These are phyloP conservation scores for Arabidopsis hybrid DNA, from an alignment of 441 rosid species.

Conservation along the genomic window DNA sequence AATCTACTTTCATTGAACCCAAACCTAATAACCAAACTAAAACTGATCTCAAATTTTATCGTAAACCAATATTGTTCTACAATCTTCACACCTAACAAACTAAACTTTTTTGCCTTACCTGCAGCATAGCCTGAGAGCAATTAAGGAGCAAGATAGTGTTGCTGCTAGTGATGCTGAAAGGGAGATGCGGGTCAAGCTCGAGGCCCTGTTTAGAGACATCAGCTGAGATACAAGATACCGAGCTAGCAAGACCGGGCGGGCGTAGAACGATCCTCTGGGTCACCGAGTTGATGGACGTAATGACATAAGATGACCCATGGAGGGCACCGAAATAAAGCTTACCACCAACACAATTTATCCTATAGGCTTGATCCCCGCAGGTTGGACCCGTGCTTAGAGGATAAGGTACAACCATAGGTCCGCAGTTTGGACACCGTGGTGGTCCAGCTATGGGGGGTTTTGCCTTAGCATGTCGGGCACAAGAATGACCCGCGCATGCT, in stretches of 20 bases:
- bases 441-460: constrained; percentile 36
- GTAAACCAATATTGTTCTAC: neutral
- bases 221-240: constrained; percentile 43
- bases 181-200: constrained; percentile 48
- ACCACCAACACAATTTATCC: constrained; percentile 48
- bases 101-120: constrained; percentile 11
- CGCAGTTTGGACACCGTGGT: constrained; percentile 51
- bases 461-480: constrained; percentile 39
- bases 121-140: constrained; percentile 48
- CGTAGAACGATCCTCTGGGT: constrained; percentile 48
- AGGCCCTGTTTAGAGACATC: constrained; percentile 50
- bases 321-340: constrained; percentile 47
- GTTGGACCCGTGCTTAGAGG: constrained; percentile 50
- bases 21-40: neutral
- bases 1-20: constrained; percentile 20
- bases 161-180: constrained; percentile 53
- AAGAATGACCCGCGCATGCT: constrained; percentile 10
- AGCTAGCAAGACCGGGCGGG: constrained; percentile 44
- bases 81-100: neutral
- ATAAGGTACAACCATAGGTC: constrained; percentile 50
- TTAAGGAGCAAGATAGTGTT: constrained; percentile 54
- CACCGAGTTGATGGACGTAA: constrained; percentile 47
- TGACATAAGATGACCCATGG: constrained; percentile 48
- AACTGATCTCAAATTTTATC: neutral
- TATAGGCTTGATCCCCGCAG: constrained; percentile 54